Conservation (phyloP, 257 asterid genomes). For the Solanum ahanhuiri region DNA sequence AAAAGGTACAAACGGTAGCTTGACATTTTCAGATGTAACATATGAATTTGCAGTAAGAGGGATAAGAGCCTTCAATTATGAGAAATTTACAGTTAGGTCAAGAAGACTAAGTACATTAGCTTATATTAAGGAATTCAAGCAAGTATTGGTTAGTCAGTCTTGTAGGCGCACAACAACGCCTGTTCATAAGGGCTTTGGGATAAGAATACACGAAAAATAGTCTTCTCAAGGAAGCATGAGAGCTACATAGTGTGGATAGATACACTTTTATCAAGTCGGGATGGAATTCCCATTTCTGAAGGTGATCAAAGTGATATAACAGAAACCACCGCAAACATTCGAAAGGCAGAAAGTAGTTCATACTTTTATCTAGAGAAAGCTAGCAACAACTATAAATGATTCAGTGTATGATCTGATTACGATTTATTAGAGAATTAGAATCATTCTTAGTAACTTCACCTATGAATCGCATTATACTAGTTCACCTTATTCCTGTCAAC, state of each 20-base stretch:
- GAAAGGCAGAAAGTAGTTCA: background rate
- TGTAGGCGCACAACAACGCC: background rate
- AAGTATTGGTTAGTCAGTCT: background rate
- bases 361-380: background rate
- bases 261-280: background rate
- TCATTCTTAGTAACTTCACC: background rate
- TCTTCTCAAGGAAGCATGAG: background rate
- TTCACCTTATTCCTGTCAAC: too few species aligned
- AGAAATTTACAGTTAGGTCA: background rate
- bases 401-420: background rate
- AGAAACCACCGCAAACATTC: background rate
- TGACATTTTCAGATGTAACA: background rate
- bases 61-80: background rate
- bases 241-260: background rate
- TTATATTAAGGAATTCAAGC: background rate
- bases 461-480: background rate
- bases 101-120: background rate
- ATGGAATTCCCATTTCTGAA: background rate
- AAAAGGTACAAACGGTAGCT: background rate
- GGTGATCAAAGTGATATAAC: background rate
- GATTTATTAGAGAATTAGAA: background rate
- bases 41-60: background rate
- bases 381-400: background rate
- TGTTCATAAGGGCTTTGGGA: background rate
- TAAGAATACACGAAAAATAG: background rate